phyloP scores from a whole-genome alignment of 805 yeast genomes.

The Wickerhamiella lipophila region DNA sequence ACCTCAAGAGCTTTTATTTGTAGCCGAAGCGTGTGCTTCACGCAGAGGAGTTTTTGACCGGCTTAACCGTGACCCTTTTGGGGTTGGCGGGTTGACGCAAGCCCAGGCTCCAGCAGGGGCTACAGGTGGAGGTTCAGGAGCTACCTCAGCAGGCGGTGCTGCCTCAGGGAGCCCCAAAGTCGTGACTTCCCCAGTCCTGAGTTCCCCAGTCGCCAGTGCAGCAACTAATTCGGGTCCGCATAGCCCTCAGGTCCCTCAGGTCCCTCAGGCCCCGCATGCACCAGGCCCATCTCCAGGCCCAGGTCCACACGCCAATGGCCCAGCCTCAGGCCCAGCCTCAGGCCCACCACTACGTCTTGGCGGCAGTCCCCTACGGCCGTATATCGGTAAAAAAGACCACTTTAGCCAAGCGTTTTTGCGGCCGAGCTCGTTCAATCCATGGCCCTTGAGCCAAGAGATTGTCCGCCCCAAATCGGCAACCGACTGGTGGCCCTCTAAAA shows the following conservation, averaged over 20 bases:
- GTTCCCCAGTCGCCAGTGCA: too few species aligned
- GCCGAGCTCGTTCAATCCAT: conserved; percentile 19
- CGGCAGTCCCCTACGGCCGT: conserved; percentile 16
- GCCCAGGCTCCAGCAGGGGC: too few species aligned
- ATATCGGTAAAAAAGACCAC: conserved; percentile 20
- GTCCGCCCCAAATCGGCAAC: conserved; percentile 24
- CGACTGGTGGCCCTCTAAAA: conserved; percentile 12
- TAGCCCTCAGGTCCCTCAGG: not conserved
- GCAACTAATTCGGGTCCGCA: not conserved
- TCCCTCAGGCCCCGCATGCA: not conserved
- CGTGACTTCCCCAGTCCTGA: too few species aligned
- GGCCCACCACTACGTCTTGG: conserved; percentile 5
- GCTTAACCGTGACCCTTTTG: conserved; percentile 7
- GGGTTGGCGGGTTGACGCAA: too few species aligned
- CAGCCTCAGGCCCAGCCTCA: not conserved
- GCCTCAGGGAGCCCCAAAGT: too few species aligned
- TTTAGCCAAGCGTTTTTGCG: conserved; percentile 15
- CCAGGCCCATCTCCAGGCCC: not conserved
- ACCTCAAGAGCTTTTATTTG: conserved; percentile 10
- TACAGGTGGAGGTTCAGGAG: too few species aligned
- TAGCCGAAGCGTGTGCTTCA: not conserved
- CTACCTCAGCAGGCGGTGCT: too few species aligned
- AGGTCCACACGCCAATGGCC: too few species aligned
- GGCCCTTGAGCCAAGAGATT: conserved; percentile 21
- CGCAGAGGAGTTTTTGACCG: conserved; percentile 9